phyloP scores from a whole-genome alignment of 2,329 filamentous ascomycete species.

The Allantophomopsis lycopodina region DNA sequence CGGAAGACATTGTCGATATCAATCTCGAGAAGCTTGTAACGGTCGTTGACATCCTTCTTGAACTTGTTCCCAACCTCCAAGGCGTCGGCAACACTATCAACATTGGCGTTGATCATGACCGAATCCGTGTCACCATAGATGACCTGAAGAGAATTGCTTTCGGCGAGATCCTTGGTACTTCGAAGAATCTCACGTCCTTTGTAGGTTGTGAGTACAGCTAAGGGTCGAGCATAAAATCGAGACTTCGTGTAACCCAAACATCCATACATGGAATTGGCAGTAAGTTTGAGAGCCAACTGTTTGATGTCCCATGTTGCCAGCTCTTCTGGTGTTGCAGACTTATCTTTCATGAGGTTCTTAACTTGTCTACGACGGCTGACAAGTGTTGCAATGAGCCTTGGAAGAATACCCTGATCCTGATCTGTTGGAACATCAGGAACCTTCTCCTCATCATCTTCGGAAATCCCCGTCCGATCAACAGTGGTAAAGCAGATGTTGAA shows the following conservation, averaged over 20 bases:
- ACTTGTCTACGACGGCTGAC: conserved; percentile 83
- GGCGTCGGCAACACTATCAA: conserved; percentile 82
- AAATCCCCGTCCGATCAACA: conserved; percentile 54
- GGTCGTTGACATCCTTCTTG: conserved; percentile 87
- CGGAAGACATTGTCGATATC: conserved; percentile 98
- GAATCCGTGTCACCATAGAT: conserved; percentile 99
- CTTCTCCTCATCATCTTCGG: conserved; percentile 63
- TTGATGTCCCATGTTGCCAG: conserved; percentile 96
- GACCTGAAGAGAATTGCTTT: conserved; percentile 80
- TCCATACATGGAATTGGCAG: conserved; percentile 99
- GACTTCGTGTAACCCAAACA: conserved; percentile 96
- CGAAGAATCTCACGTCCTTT: conserved; percentile 96
- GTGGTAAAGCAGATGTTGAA: conserved; percentile 99
- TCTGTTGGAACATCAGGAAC: conserved; percentile 77
- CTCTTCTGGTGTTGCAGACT: conserved; percentile 71
- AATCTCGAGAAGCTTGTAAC: conserved; percentile 86
- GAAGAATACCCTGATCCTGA: conserved; percentile 73
- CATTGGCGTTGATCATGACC: conserved; percentile 99
- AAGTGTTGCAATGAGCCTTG: conserved; percentile 80
- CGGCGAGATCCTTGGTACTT: conserved; percentile 90
- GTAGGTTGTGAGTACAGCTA: conserved; percentile 91
- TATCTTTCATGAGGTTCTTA: conserved; percentile 95
- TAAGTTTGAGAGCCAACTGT: conserved; percentile 90
- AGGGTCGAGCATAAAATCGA: conserved; percentile 87
- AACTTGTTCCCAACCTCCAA: conserved; percentile 88